Conservation (phyloP, 495 filamentous ascomycete genomes). For the Bombardia bombarda region DNA sequence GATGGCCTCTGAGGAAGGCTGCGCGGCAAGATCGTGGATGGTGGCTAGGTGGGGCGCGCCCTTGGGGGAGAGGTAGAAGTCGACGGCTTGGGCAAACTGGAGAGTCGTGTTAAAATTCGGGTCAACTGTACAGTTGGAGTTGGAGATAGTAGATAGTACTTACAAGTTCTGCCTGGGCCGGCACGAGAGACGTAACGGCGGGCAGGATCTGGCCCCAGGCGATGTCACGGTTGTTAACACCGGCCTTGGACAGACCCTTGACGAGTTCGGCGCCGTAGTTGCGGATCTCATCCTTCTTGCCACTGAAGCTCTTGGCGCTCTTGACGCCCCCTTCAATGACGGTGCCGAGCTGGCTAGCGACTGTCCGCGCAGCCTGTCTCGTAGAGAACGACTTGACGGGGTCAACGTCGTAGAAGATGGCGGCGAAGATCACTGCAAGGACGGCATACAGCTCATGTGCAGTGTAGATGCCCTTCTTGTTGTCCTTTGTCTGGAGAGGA, state of each 20-base stretch:
- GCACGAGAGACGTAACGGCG: constrained; percentile 38
- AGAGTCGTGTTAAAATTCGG: constrained; percentile 1
- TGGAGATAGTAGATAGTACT: constrained; percentile 10
- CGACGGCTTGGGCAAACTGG: constrained; percentile 63
- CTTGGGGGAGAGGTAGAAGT: constrained; percentile 60
- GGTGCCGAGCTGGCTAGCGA: constrained; percentile 43
- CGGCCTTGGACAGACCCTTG: constrained; percentile 57
- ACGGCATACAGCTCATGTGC: constrained; percentile 74
- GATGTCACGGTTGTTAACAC: constrained; percentile 57
- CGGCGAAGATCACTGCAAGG: constrained; percentile 56
- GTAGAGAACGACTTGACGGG: constrained; percentile 47
- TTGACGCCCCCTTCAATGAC: constrained; percentile 49
- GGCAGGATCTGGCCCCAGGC: constrained; percentile 64
- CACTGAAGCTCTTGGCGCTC: constrained; percentile 36
- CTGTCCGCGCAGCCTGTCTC: constrained; percentile 51
- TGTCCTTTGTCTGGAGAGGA: constrained; percentile 62
- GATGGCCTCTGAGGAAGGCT: constrained; percentile 20
- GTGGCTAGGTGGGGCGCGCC: constrained; percentile 49
- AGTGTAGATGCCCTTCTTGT: constrained; percentile 63
- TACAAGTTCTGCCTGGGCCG: constrained; percentile 62
- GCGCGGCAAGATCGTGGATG: constrained; percentile 45
- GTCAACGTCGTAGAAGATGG: constrained; percentile 42
- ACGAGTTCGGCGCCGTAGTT: constrained; percentile 66
- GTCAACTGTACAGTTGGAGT: too few relatives aligned
- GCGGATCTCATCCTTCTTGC: constrained; percentile 47